Percentiles rank a stretch among this genome's conserved stretches.
Conservation (phyloP, 768 basidiomycete species). For the Leccinum pellstonianum region DNA sequence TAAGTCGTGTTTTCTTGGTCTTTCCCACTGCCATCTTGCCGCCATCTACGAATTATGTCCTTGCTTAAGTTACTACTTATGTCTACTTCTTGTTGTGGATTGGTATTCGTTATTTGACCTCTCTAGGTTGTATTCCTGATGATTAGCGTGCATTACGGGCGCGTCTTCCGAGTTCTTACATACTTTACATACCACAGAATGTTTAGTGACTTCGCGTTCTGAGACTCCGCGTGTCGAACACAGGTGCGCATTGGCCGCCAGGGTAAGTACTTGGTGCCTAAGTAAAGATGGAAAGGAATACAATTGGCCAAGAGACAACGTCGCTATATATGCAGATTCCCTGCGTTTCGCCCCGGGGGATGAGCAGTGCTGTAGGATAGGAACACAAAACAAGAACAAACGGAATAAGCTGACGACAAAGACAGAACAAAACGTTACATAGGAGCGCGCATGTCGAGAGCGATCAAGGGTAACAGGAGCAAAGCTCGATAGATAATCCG, state of each 20-base stretch:
- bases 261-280: neutral
- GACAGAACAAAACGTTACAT: slow-evolving; percentile 36
- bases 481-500: slow-evolving; percentile 35
- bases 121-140: slow-evolving; percentile 14
- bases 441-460: slow-evolving; percentile 38
- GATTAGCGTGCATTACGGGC: too few relatives aligned
- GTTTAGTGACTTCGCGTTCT: neutral
- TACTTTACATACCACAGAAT: slow-evolving; percentile 16
- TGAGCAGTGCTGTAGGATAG: slow-evolving; percentile 3
- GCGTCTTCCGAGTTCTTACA: neutral
- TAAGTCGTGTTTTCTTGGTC: neutral
- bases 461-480: slow-evolving; percentile 37
- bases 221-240: neutral
- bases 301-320: slow-evolving; percentile 13
- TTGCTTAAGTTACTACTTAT: neutral
- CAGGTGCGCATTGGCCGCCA: neutral
- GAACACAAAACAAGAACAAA: slow-evolving; percentile 35
- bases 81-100: neutral
- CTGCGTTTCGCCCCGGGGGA: slow-evolving; percentile 6
- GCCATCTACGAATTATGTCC: neutral
- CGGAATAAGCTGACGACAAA: slow-evolving; percentile 25
- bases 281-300: slow-evolving; percentile 9
- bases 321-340: slow-evolving; percentile 8
- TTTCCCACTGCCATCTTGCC: neutral
- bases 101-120: neutral